Evolutionary conservation across 148 eudicot genomes (phyloP).

Genomic region (Dianthus caryophyllus): DNA sequence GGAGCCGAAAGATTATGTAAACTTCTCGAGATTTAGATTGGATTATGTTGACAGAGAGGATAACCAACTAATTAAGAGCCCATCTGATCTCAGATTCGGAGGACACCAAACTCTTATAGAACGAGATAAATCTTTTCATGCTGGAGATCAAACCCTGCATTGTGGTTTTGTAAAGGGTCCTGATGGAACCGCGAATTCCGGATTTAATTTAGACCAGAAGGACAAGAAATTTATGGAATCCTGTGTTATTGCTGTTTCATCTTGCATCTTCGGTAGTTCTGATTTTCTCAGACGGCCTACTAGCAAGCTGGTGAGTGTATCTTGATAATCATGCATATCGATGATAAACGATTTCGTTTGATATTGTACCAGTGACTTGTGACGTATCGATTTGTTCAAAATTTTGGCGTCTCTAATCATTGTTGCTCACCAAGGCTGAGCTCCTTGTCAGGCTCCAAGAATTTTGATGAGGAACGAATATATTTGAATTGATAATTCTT

Average conservation of each 20-base stretch:
- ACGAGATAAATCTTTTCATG: constrained; percentile 68
- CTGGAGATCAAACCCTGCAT: constrained; percentile 67
- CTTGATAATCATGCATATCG: constrained; percentile 19
- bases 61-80: constrained; percentile 23
- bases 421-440: background rate
- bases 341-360: background rate
- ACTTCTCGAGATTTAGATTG: constrained; percentile 50
- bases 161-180: constrained; percentile 86
- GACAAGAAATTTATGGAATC: constrained; percentile 64
- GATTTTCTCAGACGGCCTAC: constrained; percentile 92
- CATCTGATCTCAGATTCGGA: constrained; percentile 60
- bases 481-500: background rate
- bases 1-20: constrained; percentile 58
- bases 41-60: constrained; percentile 55
- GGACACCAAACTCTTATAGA: constrained; percentile 87
- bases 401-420: background rate
- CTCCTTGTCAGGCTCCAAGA: background rate
- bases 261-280: constrained; percentile 97
- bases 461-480: background rate
- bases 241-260: constrained; percentile 73
- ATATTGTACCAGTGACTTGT: background rate
- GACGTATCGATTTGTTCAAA: background rate
- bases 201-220: constrained; percentile 70
- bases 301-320: constrained; percentile 58
- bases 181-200: constrained; percentile 59